Evolutionary conservation across 805 yeast species (phyloP).

Genomic region (Nematodospora valgi): DNA sequence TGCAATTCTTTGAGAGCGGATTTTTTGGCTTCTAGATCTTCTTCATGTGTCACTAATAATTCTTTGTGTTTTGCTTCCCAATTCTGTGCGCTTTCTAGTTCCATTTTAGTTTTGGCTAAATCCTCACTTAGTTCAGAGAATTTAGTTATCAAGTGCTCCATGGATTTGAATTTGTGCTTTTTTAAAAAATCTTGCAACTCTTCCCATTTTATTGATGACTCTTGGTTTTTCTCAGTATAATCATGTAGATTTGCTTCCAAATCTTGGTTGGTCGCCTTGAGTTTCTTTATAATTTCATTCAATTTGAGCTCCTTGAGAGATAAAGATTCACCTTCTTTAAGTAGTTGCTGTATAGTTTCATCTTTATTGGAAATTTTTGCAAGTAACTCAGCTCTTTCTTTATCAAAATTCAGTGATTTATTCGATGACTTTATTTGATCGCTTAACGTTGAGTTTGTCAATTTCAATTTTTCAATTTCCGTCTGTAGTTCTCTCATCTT

Average conservation of each 20-base stretch:
- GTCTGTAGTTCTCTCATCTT: no score
- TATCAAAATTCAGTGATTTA: constrained; percentile 6
- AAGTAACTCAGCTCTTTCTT: constrained; percentile 14
- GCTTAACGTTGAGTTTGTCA: constrained; percentile 3
- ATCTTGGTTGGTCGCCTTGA: constrained; percentile 37
- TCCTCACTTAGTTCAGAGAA: constrained; percentile 14
- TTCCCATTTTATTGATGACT: constrained; percentile 25
- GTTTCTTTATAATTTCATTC: constrained; percentile 60
- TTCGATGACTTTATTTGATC: background rate
- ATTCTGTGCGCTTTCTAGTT: constrained; percentile 16
- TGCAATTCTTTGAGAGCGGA: constrained; percentile 19
- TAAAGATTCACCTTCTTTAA: constrained; percentile 73
- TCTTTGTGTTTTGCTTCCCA: constrained; percentile 26
- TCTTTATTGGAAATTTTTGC: constrained; percentile 49
- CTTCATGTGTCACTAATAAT: constrained; percentile 19
- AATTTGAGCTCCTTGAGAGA: constrained; percentile 68
- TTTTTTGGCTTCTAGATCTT: constrained; percentile 20
- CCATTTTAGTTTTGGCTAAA: constrained; percentile 13
- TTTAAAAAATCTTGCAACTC: constrained; percentile 38
- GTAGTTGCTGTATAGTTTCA: constrained; percentile 56
- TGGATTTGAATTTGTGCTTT: constrained; percentile 21
- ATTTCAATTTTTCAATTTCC: constrained; percentile 3
- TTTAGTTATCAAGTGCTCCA: constrained; percentile 25
- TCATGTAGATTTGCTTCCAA: constrained; percentile 29
- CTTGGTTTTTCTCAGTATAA: constrained; percentile 28